These are phyloP conservation scores for Chiua virens DNA, from an alignment of 768 basidiomycete genomes.

Conservation along the genomic window DNA sequence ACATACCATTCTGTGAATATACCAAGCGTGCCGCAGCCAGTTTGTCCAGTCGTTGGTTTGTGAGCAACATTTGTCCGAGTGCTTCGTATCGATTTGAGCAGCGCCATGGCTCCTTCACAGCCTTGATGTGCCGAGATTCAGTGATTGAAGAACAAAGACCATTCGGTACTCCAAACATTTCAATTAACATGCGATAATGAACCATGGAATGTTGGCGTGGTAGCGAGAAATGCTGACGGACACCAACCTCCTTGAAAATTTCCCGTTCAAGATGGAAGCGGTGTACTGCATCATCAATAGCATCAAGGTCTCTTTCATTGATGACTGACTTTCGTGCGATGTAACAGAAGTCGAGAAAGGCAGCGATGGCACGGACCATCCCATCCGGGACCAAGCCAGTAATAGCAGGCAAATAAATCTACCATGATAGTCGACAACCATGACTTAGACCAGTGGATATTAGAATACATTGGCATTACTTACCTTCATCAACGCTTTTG, in stretches of 20 bases:
- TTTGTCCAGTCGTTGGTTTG: background rate
- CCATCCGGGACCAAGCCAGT: conserved; percentile 16
- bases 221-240: conserved; percentile 15
- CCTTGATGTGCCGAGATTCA: conserved; percentile 20
- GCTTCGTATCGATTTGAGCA: background rate
- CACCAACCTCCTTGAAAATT: conserved; percentile 15
- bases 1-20: background rate
- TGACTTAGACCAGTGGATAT: background rate
- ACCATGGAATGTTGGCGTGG: conserved; percentile 35
- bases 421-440: background rate
- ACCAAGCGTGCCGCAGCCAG: background rate
- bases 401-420: conserved; percentile 19
- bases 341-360: conserved; percentile 36
- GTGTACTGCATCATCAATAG: conserved; percentile 17
- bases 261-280: conserved; percentile 21
- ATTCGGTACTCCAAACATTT: conserved; percentile 33
- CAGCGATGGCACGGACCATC: conserved; percentile 16
- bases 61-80: background rate
- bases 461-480: too few relatives aligned
- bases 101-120: background rate
- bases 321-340: conserved; percentile 23
- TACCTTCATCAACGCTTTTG: conserved; percentile 39
- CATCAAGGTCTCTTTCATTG: conserved; percentile 17
- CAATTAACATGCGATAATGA: conserved; percentile 28
- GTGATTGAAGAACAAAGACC: conserved; percentile 39